Base-by-base conservation (phyloP, 2,329 filamentous ascomycete species). In the Parafenestella ontariensis region DNA sequence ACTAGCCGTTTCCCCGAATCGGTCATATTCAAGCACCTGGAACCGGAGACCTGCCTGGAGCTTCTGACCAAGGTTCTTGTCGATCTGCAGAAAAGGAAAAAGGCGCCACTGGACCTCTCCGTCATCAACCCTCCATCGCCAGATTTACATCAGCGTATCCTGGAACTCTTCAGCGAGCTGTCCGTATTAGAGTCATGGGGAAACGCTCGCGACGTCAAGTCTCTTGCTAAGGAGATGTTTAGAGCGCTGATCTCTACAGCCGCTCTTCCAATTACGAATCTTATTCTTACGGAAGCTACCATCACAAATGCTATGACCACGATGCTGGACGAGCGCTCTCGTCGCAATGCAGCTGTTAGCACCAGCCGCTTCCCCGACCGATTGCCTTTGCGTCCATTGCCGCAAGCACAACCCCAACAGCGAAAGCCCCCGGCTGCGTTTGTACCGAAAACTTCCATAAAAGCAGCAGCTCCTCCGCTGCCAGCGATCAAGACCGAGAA, bases 1-100 rank as follows among this genome's bases (percentile, higher is more conserved):
- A 83, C 83, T 0, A 88, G 85, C 34, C 82, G 88, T 0, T 91
- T 91, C 61, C 84, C 86, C 0, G 86, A 88, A 31, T 77, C 80
- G 0, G 69, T 91, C 1, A 71, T 82, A 21, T 91, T 91, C 67
- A 68, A 76, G 0, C 63, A 77, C 2, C 66, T 79, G 24, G 54
- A 46, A 1, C 59, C 75, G 0, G 52, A 53, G 9, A 68, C 62
- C 2, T 77, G 73, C 44, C 24, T 76, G 1, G 46, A 66, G 15
- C 62, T 79, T 1, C 62, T 90, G 0, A 66, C 61, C 2, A 67
- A 72, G 3, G 54, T 69, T 2, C 69, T 83, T 1, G 56, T 57
- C 4, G 52, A 59, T 40, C 59, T 82, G 8, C 51, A 62, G 51
- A 66, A 57, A 24, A 73, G 68, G 50, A 69, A 72, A 44, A 62